Conservation (phyloP, 179 eudicot species). For the Camellia oleifera region DNA sequence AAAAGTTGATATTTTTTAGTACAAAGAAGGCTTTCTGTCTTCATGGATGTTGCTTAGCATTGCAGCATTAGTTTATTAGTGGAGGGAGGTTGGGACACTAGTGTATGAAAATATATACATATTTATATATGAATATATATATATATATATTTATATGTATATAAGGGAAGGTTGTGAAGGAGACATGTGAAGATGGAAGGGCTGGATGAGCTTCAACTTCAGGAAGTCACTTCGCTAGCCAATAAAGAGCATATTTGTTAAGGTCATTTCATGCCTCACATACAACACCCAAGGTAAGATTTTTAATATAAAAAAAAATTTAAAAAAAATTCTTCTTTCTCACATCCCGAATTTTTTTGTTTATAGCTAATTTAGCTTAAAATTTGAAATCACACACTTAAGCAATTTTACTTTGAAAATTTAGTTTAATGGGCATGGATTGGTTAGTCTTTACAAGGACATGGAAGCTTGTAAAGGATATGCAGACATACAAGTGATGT, state of each 20-base stretch:
- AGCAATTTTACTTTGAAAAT: too few species aligned
- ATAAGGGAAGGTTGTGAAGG: conserved; percentile 8
- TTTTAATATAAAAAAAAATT: too few species aligned
- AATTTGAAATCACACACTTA: too few species aligned
- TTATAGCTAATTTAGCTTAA: too few species aligned
- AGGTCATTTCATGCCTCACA: conserved; percentile 25
- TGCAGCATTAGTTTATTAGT: conserved; percentile 8
- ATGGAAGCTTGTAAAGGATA: conserved; percentile 45
- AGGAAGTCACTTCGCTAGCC: conserved; percentile 28
- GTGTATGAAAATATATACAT: neutral
- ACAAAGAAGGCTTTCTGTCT: conserved; percentile 22
- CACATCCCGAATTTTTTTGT: too few species aligned
- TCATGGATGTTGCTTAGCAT: conserved; percentile 24
- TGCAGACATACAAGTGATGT: conserved; percentile 48
- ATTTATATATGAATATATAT: neutral
- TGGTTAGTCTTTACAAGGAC: conserved; percentile 40
- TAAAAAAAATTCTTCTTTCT: neutral
- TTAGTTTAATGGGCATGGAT: conserved; percentile 14
- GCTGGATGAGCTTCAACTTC: conserved; percentile 26
- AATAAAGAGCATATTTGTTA: conserved; percentile 24
- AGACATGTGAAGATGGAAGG: conserved; percentile 23
- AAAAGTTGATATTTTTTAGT: neutral
- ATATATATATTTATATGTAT: conserved; percentile 10
- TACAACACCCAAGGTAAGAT: conserved; percentile 29
- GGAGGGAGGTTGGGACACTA: neutral